Conservation (phyloP, 305 asterid genomes). For the Nicotiana rustica region DNA sequence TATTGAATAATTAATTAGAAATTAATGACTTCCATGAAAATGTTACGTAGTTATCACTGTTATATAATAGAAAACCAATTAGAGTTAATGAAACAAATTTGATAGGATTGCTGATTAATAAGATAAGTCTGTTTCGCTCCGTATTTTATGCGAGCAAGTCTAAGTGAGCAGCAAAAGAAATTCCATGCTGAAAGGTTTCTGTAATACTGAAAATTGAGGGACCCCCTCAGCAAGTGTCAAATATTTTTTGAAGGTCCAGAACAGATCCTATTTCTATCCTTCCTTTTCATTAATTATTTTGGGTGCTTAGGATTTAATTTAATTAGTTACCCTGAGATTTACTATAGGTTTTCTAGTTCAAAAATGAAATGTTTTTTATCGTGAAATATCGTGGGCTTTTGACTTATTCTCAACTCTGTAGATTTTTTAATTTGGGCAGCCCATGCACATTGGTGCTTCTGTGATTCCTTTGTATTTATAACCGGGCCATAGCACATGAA, state of each 20-base stretch:
- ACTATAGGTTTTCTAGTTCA: not conserved
- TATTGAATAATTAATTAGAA: not conserved
- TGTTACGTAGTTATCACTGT: too few relatives aligned
- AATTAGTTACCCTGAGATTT: not conserved
- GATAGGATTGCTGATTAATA: not conserved
- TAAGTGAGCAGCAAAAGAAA: not conserved
- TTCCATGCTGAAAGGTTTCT: not conserved
- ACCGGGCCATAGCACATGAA: not conserved
- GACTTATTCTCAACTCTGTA: slow-evolving; percentile 7
- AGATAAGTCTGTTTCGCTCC: not conserved
- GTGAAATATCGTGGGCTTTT: not conserved
- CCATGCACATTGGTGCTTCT: not conserved
- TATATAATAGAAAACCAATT: not conserved
- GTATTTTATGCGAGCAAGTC: not conserved
- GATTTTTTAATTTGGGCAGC: not conserved
- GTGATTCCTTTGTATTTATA: not conserved
- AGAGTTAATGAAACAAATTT: not conserved
- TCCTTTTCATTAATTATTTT: not conserved
- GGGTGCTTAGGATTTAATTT: not conserved
- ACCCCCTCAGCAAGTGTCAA: not conserved
- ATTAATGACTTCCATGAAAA: too few relatives aligned
- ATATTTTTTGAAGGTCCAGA: too few relatives aligned
- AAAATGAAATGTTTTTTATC: too few relatives aligned
- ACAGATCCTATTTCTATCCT: not conserved
- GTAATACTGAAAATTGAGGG: not conserved